A percentile compares a stretch with the other conserved stretches of the same genome.
Conservation (phyloP, 2,329 filamentous ascomycete species). For the Exophiala aquamarina region DNA sequence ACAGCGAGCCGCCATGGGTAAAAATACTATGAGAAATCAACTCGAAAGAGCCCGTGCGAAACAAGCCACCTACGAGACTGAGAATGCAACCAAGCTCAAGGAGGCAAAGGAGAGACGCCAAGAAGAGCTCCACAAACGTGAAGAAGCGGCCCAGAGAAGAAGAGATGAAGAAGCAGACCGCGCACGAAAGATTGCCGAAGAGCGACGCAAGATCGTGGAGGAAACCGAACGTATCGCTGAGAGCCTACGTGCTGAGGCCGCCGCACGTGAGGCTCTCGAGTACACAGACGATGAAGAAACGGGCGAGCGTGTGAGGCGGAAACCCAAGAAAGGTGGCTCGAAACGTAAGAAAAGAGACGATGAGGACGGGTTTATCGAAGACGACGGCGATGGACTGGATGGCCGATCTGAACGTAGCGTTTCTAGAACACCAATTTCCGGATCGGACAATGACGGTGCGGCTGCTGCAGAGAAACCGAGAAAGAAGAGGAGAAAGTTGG, state of each 20-base stretch:
- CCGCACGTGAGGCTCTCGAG: conserved; percentile 69
- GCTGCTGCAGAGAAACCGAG: conserved; percentile 35
- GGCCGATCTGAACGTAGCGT: conserved; percentile 21
- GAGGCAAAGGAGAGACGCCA: conserved; percentile 79
- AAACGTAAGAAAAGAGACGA: conserved; percentile 43
- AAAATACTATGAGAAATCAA: conserved; percentile 90
- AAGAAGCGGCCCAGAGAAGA: conserved; percentile 70
- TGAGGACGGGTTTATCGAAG: conserved; percentile 35
- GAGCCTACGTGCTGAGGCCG: conserved; percentile 69
- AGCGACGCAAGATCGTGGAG: conserved; percentile 77
- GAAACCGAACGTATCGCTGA: conserved; percentile 72
- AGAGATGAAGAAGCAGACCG: conserved; percentile 70
- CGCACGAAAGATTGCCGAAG: conserved; percentile 79
- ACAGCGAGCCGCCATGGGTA: conserved; percentile 94
- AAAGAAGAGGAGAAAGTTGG: conserved; percentile 62
- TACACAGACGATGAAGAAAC: conserved; percentile 80
- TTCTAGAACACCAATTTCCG: conserved; percentile 25
- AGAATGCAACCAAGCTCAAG: conserved; percentile 83
- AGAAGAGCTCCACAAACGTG: conserved; percentile 72
- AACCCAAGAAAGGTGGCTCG: conserved; percentile 65
- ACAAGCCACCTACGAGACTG: conserved; percentile 89
- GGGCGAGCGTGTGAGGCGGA: conserved; percentile 76
- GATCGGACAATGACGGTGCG: conserved; percentile 22
- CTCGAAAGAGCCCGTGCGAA: conserved; percentile 79
- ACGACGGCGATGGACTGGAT: conserved; percentile 31